Conservation (phyloP, 2,329 filamentous ascomycete genomes). For the Colletotrichum navitas region DNA sequence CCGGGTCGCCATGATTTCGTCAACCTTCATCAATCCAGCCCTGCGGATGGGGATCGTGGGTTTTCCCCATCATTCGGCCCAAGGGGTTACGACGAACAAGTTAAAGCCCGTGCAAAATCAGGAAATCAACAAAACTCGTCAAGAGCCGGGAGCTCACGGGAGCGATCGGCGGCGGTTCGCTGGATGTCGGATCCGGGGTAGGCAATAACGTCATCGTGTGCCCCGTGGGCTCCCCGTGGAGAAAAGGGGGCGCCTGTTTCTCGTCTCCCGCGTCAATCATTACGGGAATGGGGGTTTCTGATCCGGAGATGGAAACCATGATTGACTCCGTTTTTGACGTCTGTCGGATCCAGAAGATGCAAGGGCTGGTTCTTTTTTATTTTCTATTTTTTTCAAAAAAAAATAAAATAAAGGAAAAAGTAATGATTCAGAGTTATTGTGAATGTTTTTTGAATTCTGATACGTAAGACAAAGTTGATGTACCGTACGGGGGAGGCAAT, state of each 20-base stretch:
- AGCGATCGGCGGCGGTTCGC: conserved; percentile 27
- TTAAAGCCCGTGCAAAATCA: conserved; percentile 11
- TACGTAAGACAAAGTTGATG: background rate
- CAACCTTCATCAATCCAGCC: conserved; percentile 18
- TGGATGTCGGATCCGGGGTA: conserved; percentile 39
- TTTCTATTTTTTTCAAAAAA: no score
- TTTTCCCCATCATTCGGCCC: background rate
- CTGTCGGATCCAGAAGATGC: conserved; percentile 14
- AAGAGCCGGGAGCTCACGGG: background rate
- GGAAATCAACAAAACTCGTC: background rate
- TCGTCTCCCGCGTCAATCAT: conserved; percentile 12
- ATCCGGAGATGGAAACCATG: conserved; percentile 19
- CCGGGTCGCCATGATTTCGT: conserved; percentile 32
- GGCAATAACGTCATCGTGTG: conserved; percentile 32
- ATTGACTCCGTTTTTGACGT: conserved; percentile 37
- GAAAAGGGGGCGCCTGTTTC: conserved; percentile 13
- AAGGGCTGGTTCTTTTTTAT: background rate
- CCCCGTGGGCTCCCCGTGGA: background rate
- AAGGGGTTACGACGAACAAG: conserved; percentile 17
- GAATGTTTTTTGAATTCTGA: conserved; percentile 7
- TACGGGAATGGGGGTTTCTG: conserved; percentile 28
- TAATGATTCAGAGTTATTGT: background rate
- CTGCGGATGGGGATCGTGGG: background rate
- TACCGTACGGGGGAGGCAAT: background rate
- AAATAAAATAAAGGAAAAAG: conserved; percentile 1